Conservation (phyloP, 176 grass and related monocot species). For the Paspalum vaginatum region DNA sequence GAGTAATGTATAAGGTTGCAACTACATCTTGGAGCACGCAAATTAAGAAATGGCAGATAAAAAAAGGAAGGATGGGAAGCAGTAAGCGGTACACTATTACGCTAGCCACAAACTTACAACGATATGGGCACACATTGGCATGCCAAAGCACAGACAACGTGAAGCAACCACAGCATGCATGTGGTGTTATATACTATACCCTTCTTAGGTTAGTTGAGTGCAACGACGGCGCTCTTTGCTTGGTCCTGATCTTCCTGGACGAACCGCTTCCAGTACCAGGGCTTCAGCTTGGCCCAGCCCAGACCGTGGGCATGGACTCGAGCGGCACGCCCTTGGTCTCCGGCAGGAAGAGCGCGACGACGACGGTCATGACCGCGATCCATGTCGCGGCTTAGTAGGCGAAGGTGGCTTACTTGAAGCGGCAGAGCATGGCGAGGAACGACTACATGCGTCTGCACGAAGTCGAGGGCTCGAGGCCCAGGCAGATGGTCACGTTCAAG, state of each 20-base stretch:
- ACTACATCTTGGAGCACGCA: no score
- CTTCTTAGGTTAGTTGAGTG: not conserved
- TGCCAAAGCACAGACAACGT: no score
- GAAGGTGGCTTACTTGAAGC: constrained; percentile 66
- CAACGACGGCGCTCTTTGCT: no score
- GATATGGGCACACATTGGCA: no score
- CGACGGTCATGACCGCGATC: constrained; percentile 62
- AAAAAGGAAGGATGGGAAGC: no score
- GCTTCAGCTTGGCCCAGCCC: no score
- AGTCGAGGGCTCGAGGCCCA: constrained; percentile 51
- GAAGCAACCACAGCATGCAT: no score
- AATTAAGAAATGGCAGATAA: no score
- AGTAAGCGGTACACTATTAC: no score
- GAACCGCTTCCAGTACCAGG: constrained; percentile 69
- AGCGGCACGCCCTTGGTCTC: constrained; percentile 71
- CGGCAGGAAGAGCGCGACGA: constrained; percentile 61
- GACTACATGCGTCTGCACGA: constrained; percentile 71
- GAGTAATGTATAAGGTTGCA: no score
- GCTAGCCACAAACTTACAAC: no score
- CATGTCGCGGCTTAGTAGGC: constrained; percentile 66
- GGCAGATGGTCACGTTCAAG: constrained; percentile 54
- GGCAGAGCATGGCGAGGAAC: constrained; percentile 76
- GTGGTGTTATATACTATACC: no score
- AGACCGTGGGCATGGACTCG: not conserved
- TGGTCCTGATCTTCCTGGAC: not conserved